Percentiles rank a stretch among this genome's conserved stretches.
phyloP scores from a whole-genome alignment of 2,329 filamentous ascomycete genomes.

The Xylariales sp. region DNA sequence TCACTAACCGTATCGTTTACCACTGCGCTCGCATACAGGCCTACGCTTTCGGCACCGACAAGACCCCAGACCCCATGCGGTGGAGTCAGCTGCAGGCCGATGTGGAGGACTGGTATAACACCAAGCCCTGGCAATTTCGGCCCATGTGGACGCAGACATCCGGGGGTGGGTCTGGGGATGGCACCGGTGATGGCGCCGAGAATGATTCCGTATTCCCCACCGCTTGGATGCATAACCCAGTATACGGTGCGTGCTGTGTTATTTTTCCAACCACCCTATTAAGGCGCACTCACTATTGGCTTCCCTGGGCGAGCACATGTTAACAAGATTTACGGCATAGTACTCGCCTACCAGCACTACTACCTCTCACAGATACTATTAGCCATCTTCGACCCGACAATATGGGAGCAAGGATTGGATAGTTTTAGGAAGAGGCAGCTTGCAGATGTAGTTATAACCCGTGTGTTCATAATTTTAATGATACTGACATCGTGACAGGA shows the following conservation, averaged over 20 bases:
- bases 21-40: slow-evolving; percentile 26
- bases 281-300: no score
- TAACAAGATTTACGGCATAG: not conserved
- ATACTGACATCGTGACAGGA: slow-evolving; percentile 20
- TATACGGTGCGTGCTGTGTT: not conserved
- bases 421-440: slow-evolving; percentile 2
- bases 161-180: no score
- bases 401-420: slow-evolving; percentile 2
- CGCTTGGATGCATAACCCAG: slow-evolving; percentile 4
- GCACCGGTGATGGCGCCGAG: slow-evolving; percentile 3
- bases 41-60: slow-evolving; percentile 25
- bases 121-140: slow-evolving; percentile 13
- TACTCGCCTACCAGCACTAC: slow-evolving; percentile 5
- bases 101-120: slow-evolving; percentile 16
- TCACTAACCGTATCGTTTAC: slow-evolving; percentile 21
- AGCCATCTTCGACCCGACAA: slow-evolving; percentile 4
- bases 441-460: not conserved
- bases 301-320: no score
- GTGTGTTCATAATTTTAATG: slow-evolving; percentile 31
- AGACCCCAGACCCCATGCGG: not conserved
- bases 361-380: slow-evolving; percentile 6
- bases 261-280: no score
- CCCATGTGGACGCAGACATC: slow-evolving; percentile 13
- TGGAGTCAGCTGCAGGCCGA: slow-evolving; percentile 8
- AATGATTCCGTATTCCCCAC: slow-evolving; percentile 21